phyloP scores from a whole-genome alignment of 805 yeast species.

The Isabelozyma pseudorhagii region DNA sequence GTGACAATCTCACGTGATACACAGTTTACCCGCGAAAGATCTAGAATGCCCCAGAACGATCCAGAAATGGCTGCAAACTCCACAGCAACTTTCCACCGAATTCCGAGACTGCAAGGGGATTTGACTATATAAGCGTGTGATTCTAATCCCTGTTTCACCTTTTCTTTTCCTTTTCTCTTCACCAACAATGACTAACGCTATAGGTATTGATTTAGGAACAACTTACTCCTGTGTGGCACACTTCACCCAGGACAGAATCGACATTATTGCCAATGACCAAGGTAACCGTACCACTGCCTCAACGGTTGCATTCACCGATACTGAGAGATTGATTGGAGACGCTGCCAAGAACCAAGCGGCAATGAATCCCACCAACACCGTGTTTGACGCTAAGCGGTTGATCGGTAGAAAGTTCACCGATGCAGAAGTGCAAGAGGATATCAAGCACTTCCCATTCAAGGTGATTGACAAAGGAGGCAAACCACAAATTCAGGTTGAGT shows the following conservation, averaged over 20 bases:
- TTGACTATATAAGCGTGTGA: not conserved
- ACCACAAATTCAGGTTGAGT: constrained; percentile 85
- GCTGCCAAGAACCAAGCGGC: constrained; percentile 99
- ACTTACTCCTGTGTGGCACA: constrained; percentile 95
- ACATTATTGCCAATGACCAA: constrained; percentile 94
- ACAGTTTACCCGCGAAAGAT: not conserved
- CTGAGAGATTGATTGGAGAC: constrained; percentile 94
- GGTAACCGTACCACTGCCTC: constrained; percentile 99
- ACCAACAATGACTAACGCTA: constrained; percentile 24
- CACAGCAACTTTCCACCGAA: not conserved
- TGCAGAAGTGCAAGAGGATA: constrained; percentile 72
- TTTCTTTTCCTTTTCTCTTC: not conserved
- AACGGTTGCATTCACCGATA: constrained; percentile 92
- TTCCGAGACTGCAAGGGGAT: not conserved
- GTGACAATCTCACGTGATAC: too few relatives aligned
- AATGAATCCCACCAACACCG: constrained; percentile 90
- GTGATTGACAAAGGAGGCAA: constrained; percentile 76
- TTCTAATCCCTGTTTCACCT: too few relatives aligned
- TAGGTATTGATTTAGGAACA: constrained; percentile 96
- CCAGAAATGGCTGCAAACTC: not conserved
- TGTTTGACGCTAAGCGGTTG: constrained; percentile 93
- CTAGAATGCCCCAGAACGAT: not conserved
- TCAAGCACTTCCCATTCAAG: constrained; percentile 87
- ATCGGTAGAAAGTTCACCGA: constrained; percentile 81
- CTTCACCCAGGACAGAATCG: constrained; percentile 75